Base-by-base conservation (phyloP, 176 grass and related monocot genomes). In the Oropetium thomaeum region DNA sequence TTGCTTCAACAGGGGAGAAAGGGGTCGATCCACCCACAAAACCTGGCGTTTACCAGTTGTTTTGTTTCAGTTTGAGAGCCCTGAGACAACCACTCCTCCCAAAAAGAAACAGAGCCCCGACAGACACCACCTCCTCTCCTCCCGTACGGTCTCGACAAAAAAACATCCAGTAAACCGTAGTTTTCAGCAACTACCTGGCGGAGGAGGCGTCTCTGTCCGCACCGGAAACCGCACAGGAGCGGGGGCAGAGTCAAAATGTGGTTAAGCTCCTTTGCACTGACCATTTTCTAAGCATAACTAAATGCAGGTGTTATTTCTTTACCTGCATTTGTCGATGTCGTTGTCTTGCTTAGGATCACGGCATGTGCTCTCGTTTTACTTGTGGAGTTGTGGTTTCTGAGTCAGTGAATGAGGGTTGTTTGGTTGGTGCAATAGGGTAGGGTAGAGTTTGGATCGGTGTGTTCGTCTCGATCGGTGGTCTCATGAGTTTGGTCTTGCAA, bases 171-270 rank as follows among this genome's bases (percentile, higher is more conserved):
- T 82, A 78, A n/a, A 65, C 39, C 4, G 59, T 73, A 61, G 60
- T 67, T 82, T 67, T 87, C 79, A 52, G 38, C 79, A 82, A 67
- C 85, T 43, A 59, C 49, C 74, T 61, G 79, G 59, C 55, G 67
- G 85, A n/a, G 59, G 60, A 73, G 58, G 67, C 60, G 85, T 87
- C 85, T 42, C 9, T 66, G 53, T 87, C 85, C 27, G 13, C 59
- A 82, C 67, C 83, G 61, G 61, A 79, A 85, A 58, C 28, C 7
- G 61, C 35, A 76, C 40, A n/a, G n/a, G n/a, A n/a, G 53, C 31
- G 23, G 20, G 26, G 37, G 4, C 52, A 52, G 51, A 35, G 74
- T 73, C 74, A 61, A 15, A 4, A 0, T 41, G 73, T 82, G 32
- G 85, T 78, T 82, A 44, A 66, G 59, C 73, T 77, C 58, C 2